Conservation (phyloP, 306 rosid genomes). For the Hylodesmum podocarpum region DNA sequence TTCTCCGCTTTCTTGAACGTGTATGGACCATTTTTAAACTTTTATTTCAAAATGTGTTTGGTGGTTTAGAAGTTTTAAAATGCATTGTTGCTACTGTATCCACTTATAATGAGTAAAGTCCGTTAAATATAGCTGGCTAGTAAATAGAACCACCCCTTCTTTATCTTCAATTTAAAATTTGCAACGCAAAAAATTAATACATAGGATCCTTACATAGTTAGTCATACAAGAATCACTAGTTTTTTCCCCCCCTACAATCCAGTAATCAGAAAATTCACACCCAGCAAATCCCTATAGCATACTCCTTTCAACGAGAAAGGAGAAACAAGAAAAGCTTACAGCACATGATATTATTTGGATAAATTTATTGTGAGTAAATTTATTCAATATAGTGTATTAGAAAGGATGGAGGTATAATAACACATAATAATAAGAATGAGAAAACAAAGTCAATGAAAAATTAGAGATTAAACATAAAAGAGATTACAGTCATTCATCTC, state of each 20-base stretch:
- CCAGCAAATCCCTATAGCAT: background rate
- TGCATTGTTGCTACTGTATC: background rate
- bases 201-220: background rate
- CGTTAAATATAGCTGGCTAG: background rate
- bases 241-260: conserved; percentile 1
- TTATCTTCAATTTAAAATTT: background rate
- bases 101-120: background rate
- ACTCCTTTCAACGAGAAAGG: background rate
- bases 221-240: background rate
- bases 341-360: background rate
- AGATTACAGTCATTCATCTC: background rate
- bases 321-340: background rate
- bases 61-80: background rate
- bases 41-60: background rate
- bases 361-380: background rate
- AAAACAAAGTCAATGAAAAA: background rate
- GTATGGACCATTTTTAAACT: background rate
- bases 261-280: background rate
- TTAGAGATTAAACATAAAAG: background rate
- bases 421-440: background rate
- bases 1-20: background rate
- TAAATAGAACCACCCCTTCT: background rate
- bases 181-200: background rate
- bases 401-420: background rate
- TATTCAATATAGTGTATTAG: background rate